Conservation (phyloP, 1,284 basidiomycete genomes). For the Austroboletus niveus region DNA sequence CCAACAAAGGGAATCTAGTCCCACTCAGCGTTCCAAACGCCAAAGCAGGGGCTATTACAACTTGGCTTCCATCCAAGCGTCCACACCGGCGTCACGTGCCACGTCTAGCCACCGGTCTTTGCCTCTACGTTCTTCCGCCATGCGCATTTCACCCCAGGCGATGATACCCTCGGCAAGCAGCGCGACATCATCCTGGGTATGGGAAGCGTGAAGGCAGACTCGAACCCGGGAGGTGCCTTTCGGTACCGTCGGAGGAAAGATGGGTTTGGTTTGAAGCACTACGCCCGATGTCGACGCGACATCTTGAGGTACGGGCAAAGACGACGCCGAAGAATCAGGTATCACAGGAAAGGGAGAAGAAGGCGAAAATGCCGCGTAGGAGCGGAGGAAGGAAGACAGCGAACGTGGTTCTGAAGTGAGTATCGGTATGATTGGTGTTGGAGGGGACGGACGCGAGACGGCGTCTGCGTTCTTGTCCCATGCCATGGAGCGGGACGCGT, state of each 20-base stretch:
- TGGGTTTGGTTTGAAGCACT: conserved; percentile 68
- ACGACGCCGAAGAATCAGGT: not conserved
- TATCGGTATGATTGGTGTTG: conserved; percentile 83
- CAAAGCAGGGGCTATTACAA: conserved; percentile 6
- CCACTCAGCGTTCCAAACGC: not conserved
- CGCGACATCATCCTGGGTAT: conserved; percentile 64
- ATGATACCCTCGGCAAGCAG: conserved; percentile 49
- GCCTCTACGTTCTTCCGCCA: conserved; percentile 11
- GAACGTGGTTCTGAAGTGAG: conserved; percentile 73
- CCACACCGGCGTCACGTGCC: conserved; percentile 18
- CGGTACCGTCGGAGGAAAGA: conserved; percentile 83
- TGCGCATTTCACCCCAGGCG: conserved; percentile 45
- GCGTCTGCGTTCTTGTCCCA: not conserved
- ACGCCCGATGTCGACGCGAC: not conserved
- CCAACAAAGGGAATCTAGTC: not conserved
- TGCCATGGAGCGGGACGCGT: not conserved
- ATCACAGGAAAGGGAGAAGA: not conserved
- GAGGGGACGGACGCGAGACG: not conserved
- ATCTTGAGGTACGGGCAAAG: not conserved
- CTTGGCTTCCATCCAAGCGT: conserved; percentile 30
- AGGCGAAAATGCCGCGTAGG: conserved; percentile 17
- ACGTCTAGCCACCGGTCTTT: conserved; percentile 9
- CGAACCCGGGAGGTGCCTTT: conserved; percentile 80
- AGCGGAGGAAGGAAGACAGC: conserved; percentile 64
- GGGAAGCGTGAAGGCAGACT: conserved; percentile 79